Percentiles rank a stretch among this genome's conserved stretches.
Conservation (phyloP, 1,139 yeast genomes). For the Taphrina wiesneri region DNA sequence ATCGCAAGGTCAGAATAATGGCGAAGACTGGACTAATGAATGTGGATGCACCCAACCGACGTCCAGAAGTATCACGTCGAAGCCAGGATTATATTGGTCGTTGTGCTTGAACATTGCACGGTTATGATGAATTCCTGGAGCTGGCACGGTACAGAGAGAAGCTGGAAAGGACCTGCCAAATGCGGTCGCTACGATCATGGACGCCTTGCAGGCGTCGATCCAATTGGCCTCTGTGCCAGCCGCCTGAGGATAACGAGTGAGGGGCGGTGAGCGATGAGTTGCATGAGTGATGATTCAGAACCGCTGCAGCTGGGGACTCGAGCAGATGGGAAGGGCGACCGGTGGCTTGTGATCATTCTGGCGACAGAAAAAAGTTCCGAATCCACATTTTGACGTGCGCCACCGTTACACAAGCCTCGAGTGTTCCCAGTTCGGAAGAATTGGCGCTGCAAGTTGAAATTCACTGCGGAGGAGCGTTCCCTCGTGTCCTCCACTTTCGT, state of each 20-base stretch:
- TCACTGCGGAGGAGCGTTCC: not conserved
- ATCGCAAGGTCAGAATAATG: not conserved
- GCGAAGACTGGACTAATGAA: not conserved
- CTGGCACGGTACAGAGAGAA: not conserved
- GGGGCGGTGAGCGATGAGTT: not conserved
- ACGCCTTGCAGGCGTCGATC: constrained; percentile 8
- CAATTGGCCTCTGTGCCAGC: not conserved
- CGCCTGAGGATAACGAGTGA: not conserved
- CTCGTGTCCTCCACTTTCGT: not conserved
- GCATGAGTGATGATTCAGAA: too few relatives aligned
- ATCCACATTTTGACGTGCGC: not conserved
- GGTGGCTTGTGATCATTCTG: not conserved
- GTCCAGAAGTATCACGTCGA: too few relatives aligned
- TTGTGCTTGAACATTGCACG: too few relatives aligned
- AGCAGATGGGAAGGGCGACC: not conserved
- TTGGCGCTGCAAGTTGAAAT: not conserved
- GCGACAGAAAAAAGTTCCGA: not conserved
- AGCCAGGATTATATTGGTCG: too few relatives aligned
- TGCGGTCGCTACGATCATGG: not conserved
- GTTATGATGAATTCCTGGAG: not conserved
- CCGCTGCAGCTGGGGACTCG: not conserved
- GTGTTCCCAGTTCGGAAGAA: not conserved
- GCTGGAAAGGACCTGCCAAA: not conserved
- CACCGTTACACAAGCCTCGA: constrained; percentile 1
- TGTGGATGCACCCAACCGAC: too few relatives aligned